Base-by-base conservation (phyloP, 2,329 filamentous ascomycete genomes). In the Chaetomiaceae sp. region DNA sequence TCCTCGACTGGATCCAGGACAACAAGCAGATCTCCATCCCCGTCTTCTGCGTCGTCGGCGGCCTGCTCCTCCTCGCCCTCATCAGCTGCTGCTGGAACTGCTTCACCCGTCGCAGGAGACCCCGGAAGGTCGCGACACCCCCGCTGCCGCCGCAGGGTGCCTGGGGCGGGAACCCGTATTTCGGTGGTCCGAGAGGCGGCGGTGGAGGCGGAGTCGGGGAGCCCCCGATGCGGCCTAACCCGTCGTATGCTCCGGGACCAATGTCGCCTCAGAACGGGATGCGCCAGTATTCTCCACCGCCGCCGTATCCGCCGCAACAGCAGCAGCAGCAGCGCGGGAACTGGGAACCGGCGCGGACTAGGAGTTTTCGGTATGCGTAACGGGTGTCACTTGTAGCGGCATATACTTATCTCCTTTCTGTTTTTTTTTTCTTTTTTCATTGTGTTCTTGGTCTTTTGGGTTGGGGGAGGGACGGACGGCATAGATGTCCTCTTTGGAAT, bases 21-120 rank as follows among this genome's bases (percentile, higher is more conserved):
- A 84, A 97, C 72, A 87, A 87, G 68, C 72, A 79, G 46, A 80
- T 97, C 55, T 86, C 95, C 58, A 96, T 97, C 57, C 90, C 87
- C 20, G 73, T 97, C 10, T 81, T 79, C 5, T 73, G 75, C 41
- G 86, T 82, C 10, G 73, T 95, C 14, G 92, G 89, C 42, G 81
- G 78, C 6, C 73, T 96, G 5, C 61, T 95, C 5, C 63, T 95
- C 16, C 66, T 96, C 40, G 75, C 78, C 30, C 71, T 96, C 44
- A 58, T 85, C 10, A 78, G 77, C 63, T 96, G 89, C 69, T 76
- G 84, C 60, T 70, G 76, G 53, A 76, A 75, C 59, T 78, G 78
- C 39, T 82, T 75, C 60, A 71, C 76, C 34, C 69, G 74, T 33
- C 67, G 72, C 35, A 45, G 50, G 14, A 56, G 55, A 30, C 35